Evolutionary conservation across 2,329 filamentous ascomycete species (phyloP), one percentile per base, ranked within the genome.

Genomic region (Aquanectria penicillioides): DNA sequence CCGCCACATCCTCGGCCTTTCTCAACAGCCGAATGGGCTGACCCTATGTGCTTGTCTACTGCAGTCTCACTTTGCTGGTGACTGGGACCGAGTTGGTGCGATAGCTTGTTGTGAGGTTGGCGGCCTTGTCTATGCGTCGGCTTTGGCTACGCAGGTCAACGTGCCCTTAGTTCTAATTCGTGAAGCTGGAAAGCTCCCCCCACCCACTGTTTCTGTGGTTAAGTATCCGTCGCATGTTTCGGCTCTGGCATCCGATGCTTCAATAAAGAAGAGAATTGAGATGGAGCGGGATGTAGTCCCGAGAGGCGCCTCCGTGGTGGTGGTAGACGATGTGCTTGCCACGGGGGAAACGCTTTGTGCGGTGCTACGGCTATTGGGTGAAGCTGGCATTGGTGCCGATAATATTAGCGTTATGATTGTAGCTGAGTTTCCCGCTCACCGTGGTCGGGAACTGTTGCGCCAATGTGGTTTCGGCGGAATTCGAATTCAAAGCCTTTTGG

Each of bases 261-360:
- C 53, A 5, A 61, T 59, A 46, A 71, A 74, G 53, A 75, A 77
- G 31, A 68, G 58, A 26, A 78, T 88, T 6, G 85, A 86, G 72
- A 84, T 89, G 69, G 75, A 75, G 13, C 66, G 65, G 15, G 73
- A 79, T 73, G 71, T 72, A 31, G 26, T 88, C 15, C 64, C 74
- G 0, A 66, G 22, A 29, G 77, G 73, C 1, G 73, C 70, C 4
- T 75, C 74, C 4, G 80, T 88, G 10, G 75, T 88, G n/a, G 78
- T 71, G 0, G 77, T 89, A 5, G 86, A 89, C 57, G 86, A 89
- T 70, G 84, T 87, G 23, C 79, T 89, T 54, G 78, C 86, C 6
- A 83, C 81, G 0, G 85, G 84, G 1, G 63, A 77, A 63, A 88
- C 85, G 3, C 78, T 88, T 31, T 81, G 75, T 68, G 83, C 82